Evolutionary conservation across 2,329 filamentous ascomycete genomes (phyloP).

Genomic region (Lithohypha guttulata): DNA sequence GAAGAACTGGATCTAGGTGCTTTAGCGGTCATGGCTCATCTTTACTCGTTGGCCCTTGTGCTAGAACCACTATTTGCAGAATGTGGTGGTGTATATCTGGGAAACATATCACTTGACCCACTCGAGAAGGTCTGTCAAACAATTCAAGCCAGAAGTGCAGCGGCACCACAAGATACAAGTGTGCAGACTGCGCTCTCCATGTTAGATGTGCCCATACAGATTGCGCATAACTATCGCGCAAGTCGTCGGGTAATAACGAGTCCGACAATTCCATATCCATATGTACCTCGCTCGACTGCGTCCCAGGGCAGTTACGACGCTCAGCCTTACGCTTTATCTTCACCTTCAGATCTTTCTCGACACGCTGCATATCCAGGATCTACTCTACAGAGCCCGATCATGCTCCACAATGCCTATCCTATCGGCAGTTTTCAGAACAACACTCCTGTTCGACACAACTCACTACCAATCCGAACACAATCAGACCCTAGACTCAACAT

Average conservation of each 20-base stretch:
- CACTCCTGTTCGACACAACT: constrained; percentile 29
- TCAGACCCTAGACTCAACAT: constrained; percentile 14
- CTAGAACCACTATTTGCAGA: constrained; percentile 88
- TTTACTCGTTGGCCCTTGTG: constrained; percentile 78
- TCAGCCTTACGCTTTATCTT: constrained; percentile 29
- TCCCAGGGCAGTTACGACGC: constrained; percentile 31
- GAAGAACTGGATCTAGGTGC: constrained; percentile 65
- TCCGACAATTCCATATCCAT: constrained; percentile 13
- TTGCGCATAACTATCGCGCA: constrained; percentile 56
- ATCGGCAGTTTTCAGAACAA: constrained; percentile 24
- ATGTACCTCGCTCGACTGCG: constrained; percentile 19
- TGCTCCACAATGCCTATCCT: constrained; percentile 26
- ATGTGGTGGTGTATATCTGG: constrained; percentile 80
- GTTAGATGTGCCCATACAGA: constrained; percentile 63
- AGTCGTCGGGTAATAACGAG: constrained; percentile 45
- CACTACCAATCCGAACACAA: constrained; percentile 26
- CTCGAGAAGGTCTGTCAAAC: constrained; percentile 78
- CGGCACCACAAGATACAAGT: constrained; percentile 46
- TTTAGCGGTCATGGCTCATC: constrained; percentile 75
- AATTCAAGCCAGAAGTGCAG: constrained; percentile 57
- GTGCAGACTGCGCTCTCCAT: constrained; percentile 53
- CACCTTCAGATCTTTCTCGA: constrained; percentile 28
- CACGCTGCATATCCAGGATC: constrained; percentile 23
- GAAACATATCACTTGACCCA: constrained; percentile 64
- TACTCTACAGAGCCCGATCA: constrained; percentile 20